Conservation (phyloP, 2,329 filamentous ascomycete species). For the Botryotinia convoluta region DNA sequence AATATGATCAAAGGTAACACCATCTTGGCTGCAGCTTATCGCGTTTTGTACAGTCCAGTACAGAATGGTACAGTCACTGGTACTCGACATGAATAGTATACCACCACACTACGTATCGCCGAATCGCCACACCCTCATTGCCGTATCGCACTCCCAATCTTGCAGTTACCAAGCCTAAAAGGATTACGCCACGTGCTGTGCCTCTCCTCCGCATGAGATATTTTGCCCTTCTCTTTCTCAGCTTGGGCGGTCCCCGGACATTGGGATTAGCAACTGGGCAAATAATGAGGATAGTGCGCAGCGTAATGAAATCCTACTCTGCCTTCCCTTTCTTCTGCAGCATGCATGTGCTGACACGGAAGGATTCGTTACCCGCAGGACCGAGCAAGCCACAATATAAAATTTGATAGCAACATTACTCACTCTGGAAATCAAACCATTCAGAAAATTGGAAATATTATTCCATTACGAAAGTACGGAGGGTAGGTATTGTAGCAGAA, state of each 20-base stretch:
- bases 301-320: constrained; percentile 6
- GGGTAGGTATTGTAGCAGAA: neutral
- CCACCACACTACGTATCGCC: constrained; percentile 7
- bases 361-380: constrained; percentile 22
- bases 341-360: constrained; percentile 22
- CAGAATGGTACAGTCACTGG: neutral
- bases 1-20: constrained; percentile 18
- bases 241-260: neutral
- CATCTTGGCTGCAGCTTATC: constrained; percentile 18
- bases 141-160: constrained; percentile 1
- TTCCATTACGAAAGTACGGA: neutral
- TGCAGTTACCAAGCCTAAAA: neutral
- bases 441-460: neutral
- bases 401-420: constrained; percentile 19
- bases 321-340: constrained; percentile 19
- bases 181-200: constrained; percentile 16
- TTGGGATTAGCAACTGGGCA: neutral
- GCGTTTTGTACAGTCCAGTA: neutral
- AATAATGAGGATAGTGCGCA: neutral
- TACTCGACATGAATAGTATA: constrained; percentile 17
- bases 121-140: neutral
- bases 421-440: constrained; percentile 1
- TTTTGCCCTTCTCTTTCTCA: constrained; percentile 11
- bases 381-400: constrained; percentile 23
- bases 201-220: constrained; percentile 18